These are phyloP conservation scores for Russula dissimulans DNA, from an alignment of 768 basidiomycete species.

Conservation along the genomic window DNA sequence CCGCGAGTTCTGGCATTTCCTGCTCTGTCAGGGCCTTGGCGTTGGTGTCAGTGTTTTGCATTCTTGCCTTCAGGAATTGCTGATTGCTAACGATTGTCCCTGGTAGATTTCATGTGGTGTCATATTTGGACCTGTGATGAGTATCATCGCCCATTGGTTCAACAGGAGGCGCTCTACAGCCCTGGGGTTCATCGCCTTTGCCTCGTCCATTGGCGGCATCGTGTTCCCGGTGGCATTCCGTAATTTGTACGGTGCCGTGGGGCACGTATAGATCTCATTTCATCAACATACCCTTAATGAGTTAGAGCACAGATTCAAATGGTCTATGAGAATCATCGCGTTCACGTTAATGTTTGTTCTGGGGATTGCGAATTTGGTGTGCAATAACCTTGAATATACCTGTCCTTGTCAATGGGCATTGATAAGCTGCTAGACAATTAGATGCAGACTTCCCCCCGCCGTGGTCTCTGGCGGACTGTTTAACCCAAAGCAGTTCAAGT, in stretches of 20 bases:
- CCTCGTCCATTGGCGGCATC: constrained; percentile 61
- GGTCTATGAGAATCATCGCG: constrained; percentile 67
- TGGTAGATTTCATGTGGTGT: constrained; percentile 34
- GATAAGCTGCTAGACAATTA: constrained; percentile 24
- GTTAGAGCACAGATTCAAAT: constrained; percentile 45
- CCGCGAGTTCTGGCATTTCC: constrained; percentile 65
- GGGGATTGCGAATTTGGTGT: constrained; percentile 44
- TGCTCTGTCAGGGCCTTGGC: constrained; percentile 64
- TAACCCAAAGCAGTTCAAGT: constrained; percentile 48
- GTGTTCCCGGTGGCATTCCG: constrained; percentile 54
- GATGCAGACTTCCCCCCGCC: constrained; percentile 44
- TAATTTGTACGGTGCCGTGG: constrained; percentile 43
- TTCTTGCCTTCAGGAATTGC: background rate
- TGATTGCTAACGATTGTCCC: background rate
- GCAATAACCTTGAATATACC: constrained; percentile 7
- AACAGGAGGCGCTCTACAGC: constrained; percentile 45
- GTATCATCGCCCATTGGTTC: constrained; percentile 68
- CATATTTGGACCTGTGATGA: constrained; percentile 52
- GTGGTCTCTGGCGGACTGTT: constrained; percentile 49
- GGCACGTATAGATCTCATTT: constrained; percentile 30
- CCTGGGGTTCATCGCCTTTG: constrained; percentile 53
- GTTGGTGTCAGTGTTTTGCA: constrained; percentile 41
- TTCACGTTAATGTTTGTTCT: constrained; percentile 49
- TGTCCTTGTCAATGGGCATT: background rate
- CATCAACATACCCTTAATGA: background rate